A percentile compares a stretch with the other conserved stretches of the same genome.
Evolutionary conservation across 768 basidiomycete genomes (phyloP).

Genomic region (Calocera cornea): DNA sequence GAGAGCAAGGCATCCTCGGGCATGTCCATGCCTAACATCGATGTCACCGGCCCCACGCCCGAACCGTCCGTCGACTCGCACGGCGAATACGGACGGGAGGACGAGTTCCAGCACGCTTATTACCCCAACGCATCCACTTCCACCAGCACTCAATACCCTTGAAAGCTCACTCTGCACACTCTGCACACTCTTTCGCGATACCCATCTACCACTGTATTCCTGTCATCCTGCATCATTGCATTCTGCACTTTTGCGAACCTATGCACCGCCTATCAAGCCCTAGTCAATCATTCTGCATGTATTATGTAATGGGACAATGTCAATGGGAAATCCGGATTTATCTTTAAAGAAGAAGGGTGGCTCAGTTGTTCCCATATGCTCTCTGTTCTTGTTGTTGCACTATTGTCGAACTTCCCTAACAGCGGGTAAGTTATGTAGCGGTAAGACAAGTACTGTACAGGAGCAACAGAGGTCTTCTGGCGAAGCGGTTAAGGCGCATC

Average conservation of each 20-base stretch:
- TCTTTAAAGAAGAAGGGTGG: too few relatives aligned
- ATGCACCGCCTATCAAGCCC: neutral
- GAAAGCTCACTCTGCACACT: neutral
- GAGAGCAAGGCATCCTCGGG: neutral
- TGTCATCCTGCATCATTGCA: neutral
- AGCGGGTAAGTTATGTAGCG: too few relatives aligned
- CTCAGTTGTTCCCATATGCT: too few relatives aligned
- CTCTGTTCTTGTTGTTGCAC: too few relatives aligned
- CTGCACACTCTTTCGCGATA: neutral
- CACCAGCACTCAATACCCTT: neutral
- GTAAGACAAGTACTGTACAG: too few relatives aligned
- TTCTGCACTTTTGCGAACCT: neutral
- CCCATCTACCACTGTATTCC: neutral
- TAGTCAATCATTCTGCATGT: neutral
- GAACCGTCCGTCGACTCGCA: neutral
- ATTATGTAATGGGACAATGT: conserved; percentile 1
- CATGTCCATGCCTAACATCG: neutral
- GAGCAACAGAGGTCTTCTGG: too few relatives aligned
- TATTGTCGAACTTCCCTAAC: too few relatives aligned
- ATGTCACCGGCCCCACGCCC: neutral
- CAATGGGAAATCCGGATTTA: neutral
- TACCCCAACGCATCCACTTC: neutral
- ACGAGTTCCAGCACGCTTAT: neutral
- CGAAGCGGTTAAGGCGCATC: too few relatives aligned
- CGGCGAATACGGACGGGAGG: neutral